Base-by-base conservation (phyloP, 2,329 filamentous ascomycete genomes). In the Exophiala calicioides region DNA sequence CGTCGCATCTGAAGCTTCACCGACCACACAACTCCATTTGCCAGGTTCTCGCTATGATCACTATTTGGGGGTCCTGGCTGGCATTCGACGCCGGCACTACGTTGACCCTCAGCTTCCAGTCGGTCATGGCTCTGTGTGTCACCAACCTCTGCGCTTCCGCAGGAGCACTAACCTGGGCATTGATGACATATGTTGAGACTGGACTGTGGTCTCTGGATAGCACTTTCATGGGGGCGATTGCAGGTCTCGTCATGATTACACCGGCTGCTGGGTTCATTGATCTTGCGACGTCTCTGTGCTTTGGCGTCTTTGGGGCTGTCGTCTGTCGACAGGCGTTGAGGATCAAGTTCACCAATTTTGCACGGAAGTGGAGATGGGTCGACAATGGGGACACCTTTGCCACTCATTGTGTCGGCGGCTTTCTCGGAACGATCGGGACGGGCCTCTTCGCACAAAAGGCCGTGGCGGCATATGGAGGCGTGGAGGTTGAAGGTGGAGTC, bases 341-440 rank as follows among this genome's bases (percentile, higher is more conserved):
- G 1, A 75, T 79, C 58, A 79, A 79, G 58, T 76, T 73, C 49
- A 77, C 72, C 2, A 67, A 72, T 10, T 62, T 70, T 21, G 75
- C 76, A 4, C 61, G 65, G n/a, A 60, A 65, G 2, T 69, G 67
- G 62, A 63, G 69, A 24, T 79, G 74, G 76, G 75, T 79, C 0
- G 76, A 78, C 51, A 77, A 77, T 50, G 76, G 74, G 1, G 76
- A 79, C 57, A 78, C 75, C 0, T 78, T 78, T 56, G 76, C 76
- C 4, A 78, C 75, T 3, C 75, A 78, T 49, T 78, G 75, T 53
- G 62, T 78, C 8, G 75, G 75, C 13, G 76, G 76, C 0, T 63
- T 78, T 4, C 58, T 75, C 0, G 75, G 73, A 0, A 79, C 76
- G 0, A 69, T 78, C 9, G 66, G 67, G 3, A 78, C 75, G 0